These are phyloP conservation scores for Paspalum vaginatum DNA, from an alignment of 176 grass and related monocot species.

Conservation along the genomic window DNA sequence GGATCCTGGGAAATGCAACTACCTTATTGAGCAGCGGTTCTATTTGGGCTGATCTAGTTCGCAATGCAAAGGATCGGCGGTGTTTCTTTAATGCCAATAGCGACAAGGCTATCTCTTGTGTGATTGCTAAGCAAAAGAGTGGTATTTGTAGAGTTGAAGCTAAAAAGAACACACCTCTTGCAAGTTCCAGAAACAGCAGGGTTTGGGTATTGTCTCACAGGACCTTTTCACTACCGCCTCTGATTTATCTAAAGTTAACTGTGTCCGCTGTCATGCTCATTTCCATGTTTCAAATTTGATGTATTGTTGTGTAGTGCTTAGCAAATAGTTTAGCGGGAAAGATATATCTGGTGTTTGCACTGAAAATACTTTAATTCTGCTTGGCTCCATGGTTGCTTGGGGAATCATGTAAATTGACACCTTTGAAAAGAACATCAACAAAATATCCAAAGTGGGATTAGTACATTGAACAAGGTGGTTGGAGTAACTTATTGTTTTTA, in stretches of 20 bases:
- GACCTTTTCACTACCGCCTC: conserved; percentile 16
- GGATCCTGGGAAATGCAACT: conserved; percentile 58
- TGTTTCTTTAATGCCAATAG: conserved; percentile 59
- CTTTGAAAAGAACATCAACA: conserved; percentile 16
- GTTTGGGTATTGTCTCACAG: conserved; percentile 36
- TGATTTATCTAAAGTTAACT: conserved; percentile 1
- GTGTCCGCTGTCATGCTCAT: neutral
- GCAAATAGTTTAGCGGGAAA: neutral
- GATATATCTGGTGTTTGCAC: neutral
- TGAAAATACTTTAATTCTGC: neutral
- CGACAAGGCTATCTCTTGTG: conserved; percentile 40
- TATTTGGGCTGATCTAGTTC: conserved; percentile 54
- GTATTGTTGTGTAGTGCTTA: neutral
- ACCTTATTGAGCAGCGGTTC: conserved; percentile 51
- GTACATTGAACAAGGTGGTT: neutral
- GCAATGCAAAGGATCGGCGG: conserved; percentile 41
- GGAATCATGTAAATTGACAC: neutral
- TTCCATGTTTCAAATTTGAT: neutral
- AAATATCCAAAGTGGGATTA: neutral
- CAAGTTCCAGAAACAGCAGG: conserved; percentile 26
- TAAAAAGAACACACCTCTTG: conserved; percentile 21
- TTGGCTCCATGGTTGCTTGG: neutral
- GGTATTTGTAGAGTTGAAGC: conserved; percentile 35
- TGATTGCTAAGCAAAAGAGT: conserved; percentile 40
- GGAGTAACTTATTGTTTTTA: neutral